Base-by-base conservation (phyloP, 768 basidiomycete genomes). In the Kwoniella mangroviensis region DNA sequence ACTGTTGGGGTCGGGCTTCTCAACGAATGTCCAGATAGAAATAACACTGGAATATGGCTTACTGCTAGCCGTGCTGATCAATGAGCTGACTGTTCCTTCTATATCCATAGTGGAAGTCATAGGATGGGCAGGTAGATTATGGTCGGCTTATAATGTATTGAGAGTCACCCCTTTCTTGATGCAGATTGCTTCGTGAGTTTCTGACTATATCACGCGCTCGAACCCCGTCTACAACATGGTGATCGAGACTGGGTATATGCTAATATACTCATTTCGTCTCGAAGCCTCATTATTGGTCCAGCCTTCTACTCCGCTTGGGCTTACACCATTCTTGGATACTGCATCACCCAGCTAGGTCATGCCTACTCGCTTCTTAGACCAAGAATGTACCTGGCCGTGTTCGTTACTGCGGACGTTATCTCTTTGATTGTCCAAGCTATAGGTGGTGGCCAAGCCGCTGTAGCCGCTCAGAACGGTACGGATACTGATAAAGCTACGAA, bases 241-340 rank as follows among this genome's bases (percentile, higher is more conserved):
- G 6, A 28, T 28, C 28, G 6, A 28, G 28, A 28, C 28, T 28
- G 26, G 26, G 26, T 4, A 26, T 26, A 26, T 26, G 4, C 4
- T 34, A 7, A 34, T 34, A 9, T 52, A 0, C 26, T 5, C 52
- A 19, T 21, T 22, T 24, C 51, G 45, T 49, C 21, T 21, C 28
- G 9, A 43, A 80, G 79, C 28, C 78, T 83, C 3, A 81, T 82
- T 45, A 70, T 84, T 45, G 81, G 75, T 2, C 83, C 83, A 0
- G 79, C 78, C 55, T 84, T 83, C 72, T 83, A 79, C 80, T 79
- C 78, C 0, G 83, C 81, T 0, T 77, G 74, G 52, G 70, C 72
- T 13, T 84, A 83, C 68, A 79, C 74, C 28, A 43, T 79, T 40
- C 75, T 83, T 4, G 82, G 82, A 22, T 73, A 76, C 71, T 76